A percentile compares a stretch with the other conserved stretches of the same genome.
Conservation (phyloP, 2,329 filamentous ascomycete species). For the Epichloe baconii region DNA sequence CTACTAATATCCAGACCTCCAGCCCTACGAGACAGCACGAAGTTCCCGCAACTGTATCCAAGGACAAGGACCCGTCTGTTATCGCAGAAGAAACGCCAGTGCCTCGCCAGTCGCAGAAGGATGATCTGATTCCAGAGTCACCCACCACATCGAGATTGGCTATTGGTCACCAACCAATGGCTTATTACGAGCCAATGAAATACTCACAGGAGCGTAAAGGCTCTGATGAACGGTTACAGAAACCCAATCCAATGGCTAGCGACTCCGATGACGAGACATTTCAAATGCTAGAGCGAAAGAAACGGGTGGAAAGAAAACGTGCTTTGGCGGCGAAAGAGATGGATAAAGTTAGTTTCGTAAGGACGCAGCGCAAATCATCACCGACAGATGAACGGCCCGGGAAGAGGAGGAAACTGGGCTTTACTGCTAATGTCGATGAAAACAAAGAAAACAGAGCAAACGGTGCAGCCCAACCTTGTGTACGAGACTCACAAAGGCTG, state of each 20-base stretch:
- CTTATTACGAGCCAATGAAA: slow-evolving; percentile 32
- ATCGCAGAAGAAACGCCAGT: slow-evolving; percentile 15
- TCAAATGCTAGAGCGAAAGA: slow-evolving; percentile 21
- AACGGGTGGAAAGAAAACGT: slow-evolving; percentile 24
- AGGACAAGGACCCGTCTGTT: slow-evolving; percentile 7
- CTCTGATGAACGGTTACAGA: slow-evolving; percentile 9
- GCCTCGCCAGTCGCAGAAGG: slow-evolving; percentile 12
- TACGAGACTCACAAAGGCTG: slow-evolving; percentile 14
- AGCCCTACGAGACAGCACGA: slow-evolving; percentile 26
- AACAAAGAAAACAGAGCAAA: background rate
- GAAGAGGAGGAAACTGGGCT: slow-evolving; percentile 15
- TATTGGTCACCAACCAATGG: slow-evolving; percentile 20
- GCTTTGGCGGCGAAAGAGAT: slow-evolving; percentile 28
- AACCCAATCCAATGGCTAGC: slow-evolving; percentile 16
- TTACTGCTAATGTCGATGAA: background rate
- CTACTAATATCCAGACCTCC: slow-evolving; percentile 26
- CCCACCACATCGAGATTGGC: slow-evolving; percentile 16
- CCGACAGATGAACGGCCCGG: slow-evolving; percentile 11
- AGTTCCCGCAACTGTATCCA: slow-evolving; percentile 16
- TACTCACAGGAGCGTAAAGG: slow-evolving; percentile 31
- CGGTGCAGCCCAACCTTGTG: background rate
- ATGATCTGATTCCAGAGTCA: slow-evolving; percentile 24
- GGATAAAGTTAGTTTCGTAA: slow-evolving; percentile 25
- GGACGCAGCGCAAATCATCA: slow-evolving; percentile 9
- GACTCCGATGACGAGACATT: slow-evolving; percentile 22